Percentiles rank a stretch among this genome's conserved stretches.
Conservation (phyloP, 1,284 basidiomycete genomes). For the Leccinum glutinopallens region DNA sequence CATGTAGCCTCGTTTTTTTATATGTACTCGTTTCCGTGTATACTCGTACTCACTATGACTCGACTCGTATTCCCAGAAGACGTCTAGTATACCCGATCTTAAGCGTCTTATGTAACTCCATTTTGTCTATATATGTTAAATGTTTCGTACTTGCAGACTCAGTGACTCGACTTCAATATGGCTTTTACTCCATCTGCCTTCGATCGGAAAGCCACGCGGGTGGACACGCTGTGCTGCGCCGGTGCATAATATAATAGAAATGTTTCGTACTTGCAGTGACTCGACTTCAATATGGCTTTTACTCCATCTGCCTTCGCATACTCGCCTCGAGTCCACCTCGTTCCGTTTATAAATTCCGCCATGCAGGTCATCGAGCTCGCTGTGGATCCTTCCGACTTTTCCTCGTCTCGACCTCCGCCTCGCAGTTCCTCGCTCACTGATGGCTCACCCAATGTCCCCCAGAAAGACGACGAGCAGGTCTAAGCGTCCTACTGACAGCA, state of each 20-base stretch:
- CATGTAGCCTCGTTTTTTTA: background rate
- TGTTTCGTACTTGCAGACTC: too few relatives aligned
- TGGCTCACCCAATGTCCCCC: background rate
- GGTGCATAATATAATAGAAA: too few relatives aligned
- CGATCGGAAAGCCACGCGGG: background rate
- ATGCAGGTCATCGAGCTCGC: background rate
- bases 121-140: too few relatives aligned
- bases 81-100: too few relatives aligned
- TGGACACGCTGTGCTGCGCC: too few relatives aligned
- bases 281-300: background rate
- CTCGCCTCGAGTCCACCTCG: background rate
- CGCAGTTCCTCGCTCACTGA: too few relatives aligned
- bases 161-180: too few relatives aligned
- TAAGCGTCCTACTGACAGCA: background rate
- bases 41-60: background rate
- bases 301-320: background rate
- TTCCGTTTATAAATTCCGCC: background rate
- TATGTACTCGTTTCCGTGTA: background rate
- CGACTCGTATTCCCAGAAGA: background rate
- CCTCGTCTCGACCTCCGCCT: too few relatives aligned
- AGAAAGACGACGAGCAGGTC: background rate
- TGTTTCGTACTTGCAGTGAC: background rate
- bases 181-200: background rate
- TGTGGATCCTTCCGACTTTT: background rate
- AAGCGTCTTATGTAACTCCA: too few relatives aligned